Conservation (phyloP, 257 asterid species). For the Ophiorrhiza pumila region DNA sequence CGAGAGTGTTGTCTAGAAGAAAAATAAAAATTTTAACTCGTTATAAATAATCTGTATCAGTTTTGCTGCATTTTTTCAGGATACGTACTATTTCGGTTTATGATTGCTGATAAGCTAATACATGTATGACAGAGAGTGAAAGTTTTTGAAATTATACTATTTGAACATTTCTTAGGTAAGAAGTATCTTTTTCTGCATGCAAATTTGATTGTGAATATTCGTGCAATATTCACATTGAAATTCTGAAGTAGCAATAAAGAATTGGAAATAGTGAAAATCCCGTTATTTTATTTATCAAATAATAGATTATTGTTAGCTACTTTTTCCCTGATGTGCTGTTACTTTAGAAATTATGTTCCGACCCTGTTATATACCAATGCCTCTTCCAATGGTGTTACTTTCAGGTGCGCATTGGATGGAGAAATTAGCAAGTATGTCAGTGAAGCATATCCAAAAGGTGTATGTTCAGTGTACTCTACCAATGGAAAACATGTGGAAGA, state of each 20-base stretch:
- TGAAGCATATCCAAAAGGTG: constrained; percentile 89
- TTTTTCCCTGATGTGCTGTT: neutral
- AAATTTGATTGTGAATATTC: neutral
- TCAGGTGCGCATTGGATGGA: constrained; percentile 79
- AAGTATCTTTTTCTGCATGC: neutral
- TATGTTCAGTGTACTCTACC: constrained; percentile 75
- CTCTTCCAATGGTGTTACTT: constrained; percentile 18
- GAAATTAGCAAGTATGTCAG: constrained; percentile 78
- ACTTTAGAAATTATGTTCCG: neutral
- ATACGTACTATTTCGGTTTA: neutral
- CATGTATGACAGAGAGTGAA: neutral
- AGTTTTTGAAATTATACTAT: neutral
- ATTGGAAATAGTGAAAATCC: neutral
- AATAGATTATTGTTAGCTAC: neutral
- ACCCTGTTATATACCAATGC: constrained; percentile 5
- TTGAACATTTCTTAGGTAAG: neutral
- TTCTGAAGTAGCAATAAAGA: neutral
- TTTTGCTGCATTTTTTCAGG: neutral
- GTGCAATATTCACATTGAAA: neutral
- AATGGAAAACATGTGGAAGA: constrained; percentile 83
- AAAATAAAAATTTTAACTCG: neutral
- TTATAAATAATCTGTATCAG: neutral
- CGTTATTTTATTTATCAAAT: neutral
- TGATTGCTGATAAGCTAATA: neutral
- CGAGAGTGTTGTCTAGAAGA: neutral